phyloP scores from a whole-genome alignment of 257 asterid genomes.

The Thymus quinquecostatus region DNA sequence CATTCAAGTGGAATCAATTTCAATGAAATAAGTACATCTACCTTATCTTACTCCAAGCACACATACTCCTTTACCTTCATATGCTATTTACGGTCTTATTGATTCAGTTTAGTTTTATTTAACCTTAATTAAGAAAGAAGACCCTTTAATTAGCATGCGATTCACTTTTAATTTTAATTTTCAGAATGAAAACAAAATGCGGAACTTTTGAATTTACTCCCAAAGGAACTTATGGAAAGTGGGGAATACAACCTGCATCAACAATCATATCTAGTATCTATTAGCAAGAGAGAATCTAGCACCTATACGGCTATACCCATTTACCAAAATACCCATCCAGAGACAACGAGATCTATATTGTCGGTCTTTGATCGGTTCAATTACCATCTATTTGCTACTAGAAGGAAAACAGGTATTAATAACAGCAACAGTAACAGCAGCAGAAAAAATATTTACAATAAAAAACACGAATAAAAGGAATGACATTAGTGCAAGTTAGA shows the following conservation, averaged over 20 bases:
- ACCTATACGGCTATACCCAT: neutral
- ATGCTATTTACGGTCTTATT: neutral
- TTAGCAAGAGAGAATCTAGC: neutral
- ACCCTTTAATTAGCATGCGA: neutral
- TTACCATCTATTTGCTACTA: neutral
- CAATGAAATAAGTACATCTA: slow-evolving; percentile 1
- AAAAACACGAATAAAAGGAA: no score
- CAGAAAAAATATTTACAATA: no score
- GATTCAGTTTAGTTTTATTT: neutral
- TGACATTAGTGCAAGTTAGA: neutral
- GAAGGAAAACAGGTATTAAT: no score
- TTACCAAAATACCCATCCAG: neutral
- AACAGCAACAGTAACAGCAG: no score
- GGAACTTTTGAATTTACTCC: neutral
- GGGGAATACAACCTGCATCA: slow-evolving; percentile 4
- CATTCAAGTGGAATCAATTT: neutral
- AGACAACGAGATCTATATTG: neutral
- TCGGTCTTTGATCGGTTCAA: neutral
- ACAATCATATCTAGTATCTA: slow-evolving; percentile 7
- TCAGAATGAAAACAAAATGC: slow-evolving; percentile 21
- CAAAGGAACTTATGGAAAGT: slow-evolving; percentile 1
- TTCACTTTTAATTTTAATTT: neutral
- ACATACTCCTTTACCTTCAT: neutral
- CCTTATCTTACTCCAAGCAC: neutral
- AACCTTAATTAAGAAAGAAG: neutral